Evolutionary conservation across 257 asterid species (phyloP).

Genomic region (Solanum stenotomum): DNA sequence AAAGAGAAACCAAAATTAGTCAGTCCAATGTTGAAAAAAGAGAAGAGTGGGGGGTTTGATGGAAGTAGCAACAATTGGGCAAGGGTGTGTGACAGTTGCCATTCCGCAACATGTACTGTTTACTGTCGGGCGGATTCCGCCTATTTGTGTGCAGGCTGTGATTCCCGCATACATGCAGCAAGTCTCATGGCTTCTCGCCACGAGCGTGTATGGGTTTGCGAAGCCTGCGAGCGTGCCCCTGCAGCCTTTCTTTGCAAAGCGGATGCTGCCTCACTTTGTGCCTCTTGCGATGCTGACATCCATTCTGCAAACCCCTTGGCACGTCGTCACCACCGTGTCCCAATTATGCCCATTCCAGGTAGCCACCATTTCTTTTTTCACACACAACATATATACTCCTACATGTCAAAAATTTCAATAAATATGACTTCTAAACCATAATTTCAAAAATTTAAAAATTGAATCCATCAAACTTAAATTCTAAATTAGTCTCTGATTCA

Average conservation of each 20-base stretch:
- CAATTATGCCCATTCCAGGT: slow-evolving; percentile 29
- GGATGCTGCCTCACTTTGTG: slow-evolving; percentile 72
- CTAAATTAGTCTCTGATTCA: not conserved
- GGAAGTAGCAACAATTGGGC: slow-evolving; percentile 24
- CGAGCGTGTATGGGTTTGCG: slow-evolving; percentile 51
- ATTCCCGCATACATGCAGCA: slow-evolving; percentile 39
- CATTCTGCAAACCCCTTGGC: slow-evolving; percentile 86
- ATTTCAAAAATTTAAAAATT: not conserved
- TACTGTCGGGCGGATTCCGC: slow-evolving; percentile 57
- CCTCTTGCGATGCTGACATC: slow-evolving; percentile 60
- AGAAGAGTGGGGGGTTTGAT: not conserved
- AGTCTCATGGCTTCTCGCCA: slow-evolving; percentile 23
- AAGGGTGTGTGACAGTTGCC: slow-evolving; percentile 48
- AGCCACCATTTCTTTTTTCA: not conserved
- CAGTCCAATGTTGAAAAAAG: slow-evolving; percentile 24
- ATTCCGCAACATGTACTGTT: slow-evolving; percentile 32
- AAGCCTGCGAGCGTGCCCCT: slow-evolving; percentile 56
- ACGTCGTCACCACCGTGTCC: slow-evolving; percentile 82
- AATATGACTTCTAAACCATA: not conserved
- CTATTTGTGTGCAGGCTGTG: slow-evolving; percentile 49
- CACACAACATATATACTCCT: not conserved
- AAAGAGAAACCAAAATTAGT: not conserved
- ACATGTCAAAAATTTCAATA: not conserved
- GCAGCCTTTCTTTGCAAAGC: slow-evolving; percentile 72
- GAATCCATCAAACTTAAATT: not conserved